Conservation (phyloP, 1,139 yeast species). For the Meyerozyma smithsonii region DNA sequence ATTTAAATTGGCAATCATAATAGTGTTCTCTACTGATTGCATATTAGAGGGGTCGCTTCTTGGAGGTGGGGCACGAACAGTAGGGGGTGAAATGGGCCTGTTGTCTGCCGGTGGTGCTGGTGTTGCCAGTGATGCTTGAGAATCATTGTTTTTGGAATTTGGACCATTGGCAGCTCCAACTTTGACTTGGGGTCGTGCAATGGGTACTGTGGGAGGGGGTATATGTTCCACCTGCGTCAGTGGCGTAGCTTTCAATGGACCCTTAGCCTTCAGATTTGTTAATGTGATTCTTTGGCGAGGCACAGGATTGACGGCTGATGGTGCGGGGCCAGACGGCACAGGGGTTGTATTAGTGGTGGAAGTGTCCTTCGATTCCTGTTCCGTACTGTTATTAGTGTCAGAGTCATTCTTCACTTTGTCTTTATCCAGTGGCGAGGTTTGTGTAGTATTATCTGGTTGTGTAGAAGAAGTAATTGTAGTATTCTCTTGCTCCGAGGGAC, state of each 20-base stretch:
- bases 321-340: conserved; percentile 4
- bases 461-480: too few relatives aligned
- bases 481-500: too few relatives aligned
- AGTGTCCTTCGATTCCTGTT: too few relatives aligned
- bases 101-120: not conserved
- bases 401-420: too few relatives aligned
- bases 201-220: conserved; percentile 8
- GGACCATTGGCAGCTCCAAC: too few relatives aligned
- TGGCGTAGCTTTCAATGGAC: not conserved
- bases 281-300: conserved; percentile 4
- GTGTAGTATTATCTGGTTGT: too few relatives aligned
- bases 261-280: not conserved
- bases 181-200: conserved; percentile 1
- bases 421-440: too few relatives aligned
- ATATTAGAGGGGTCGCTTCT: conserved; percentile 32
- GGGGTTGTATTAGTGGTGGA: conserved; percentile 6
- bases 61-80: conserved; percentile 12
- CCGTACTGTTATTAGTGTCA: too few relatives aligned
- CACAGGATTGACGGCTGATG: conserved; percentile 7
- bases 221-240: not conserved
- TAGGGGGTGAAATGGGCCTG: conserved; percentile 8
- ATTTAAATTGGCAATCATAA: conserved; percentile 79
- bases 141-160: not conserved
- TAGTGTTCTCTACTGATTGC: conserved; percentile 62
- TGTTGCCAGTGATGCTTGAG: too few relatives aligned